Base-by-base conservation (phyloP, 495 filamentous ascomycete species). In the Lindgomyces ingoldianus region DNA sequence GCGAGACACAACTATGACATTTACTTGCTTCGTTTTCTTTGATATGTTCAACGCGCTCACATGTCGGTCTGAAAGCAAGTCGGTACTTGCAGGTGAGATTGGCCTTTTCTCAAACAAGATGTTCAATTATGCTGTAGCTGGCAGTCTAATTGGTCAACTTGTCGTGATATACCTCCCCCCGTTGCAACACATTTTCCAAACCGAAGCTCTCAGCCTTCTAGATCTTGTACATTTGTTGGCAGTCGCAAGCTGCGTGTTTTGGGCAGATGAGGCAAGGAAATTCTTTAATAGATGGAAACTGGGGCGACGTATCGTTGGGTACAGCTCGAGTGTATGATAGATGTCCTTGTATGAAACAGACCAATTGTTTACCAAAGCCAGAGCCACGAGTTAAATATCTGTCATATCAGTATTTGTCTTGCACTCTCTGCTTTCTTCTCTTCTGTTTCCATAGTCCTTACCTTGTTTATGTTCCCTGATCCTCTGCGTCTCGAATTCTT, bases 21-120 rank as follows among this genome's bases (percentile, higher is more conserved):
- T 98, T 74, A 98, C 94, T 21, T 95, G 91, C 76, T 98, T 98
- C 71, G 94, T 98, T 22, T 81, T 98, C 25, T 98, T 96, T 74
- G 94, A 98, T 79, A 98, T 98, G 94, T 95, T 96, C 80, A 96
- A 97, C 74, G 94, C 94, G 0, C 80, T 98, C 14, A 88, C 91
- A 9, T 98, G 94, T 76, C 90, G 94, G 52, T 94, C 89, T 50
- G 93, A 97, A 74, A 83, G 81, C 66, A 98, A 98, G 71, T 92
- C 88, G 30, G 80, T 98, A 3, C 84, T 97, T 22, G 81, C 86
- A 27, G 93, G 93, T 44, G 94, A 98, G 72, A 82, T 98, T 24
- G 79, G 86, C 19, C 68, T 97, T 1, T 89, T 91, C 46, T 83
- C 84, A 9, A 98, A 98, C 71, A 88, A 85, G 47, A 91, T 97